Percentiles rank a stretch among this genome's conserved stretches.
Evolutionary conservation across 2,329 filamentous ascomycete species (phyloP).

Genomic region (Trichoderma koningiopsis): DNA sequence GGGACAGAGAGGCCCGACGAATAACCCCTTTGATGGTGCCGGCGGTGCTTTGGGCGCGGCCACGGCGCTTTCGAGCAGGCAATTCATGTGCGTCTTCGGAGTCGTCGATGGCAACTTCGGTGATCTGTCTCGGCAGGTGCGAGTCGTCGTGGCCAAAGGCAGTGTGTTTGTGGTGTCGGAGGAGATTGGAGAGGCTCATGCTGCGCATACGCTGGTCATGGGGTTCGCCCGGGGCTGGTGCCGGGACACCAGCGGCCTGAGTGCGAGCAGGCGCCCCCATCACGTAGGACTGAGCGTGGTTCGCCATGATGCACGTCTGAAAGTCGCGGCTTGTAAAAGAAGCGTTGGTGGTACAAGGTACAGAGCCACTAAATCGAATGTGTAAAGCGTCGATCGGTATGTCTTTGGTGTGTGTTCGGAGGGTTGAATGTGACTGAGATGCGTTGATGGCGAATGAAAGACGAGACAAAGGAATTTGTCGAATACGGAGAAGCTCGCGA

Average conservation of each 20-base stretch:
- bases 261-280: constrained; percentile 2
- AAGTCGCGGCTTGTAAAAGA: constrained; percentile 45
- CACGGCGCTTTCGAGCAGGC: constrained; percentile 30
- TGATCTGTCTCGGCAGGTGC: constrained; percentile 35
- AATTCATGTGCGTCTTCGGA: constrained; percentile 33
- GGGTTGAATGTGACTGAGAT: background rate
- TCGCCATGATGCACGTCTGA: constrained; percentile 43
- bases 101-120: constrained; percentile 41
- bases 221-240: constrained; percentile 29
- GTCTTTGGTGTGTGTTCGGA: background rate
- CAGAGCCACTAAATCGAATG: constrained; percentile 6
- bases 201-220: constrained; percentile 49
- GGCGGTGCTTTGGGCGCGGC: constrained; percentile 33
- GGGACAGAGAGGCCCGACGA: constrained; percentile 57
- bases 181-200: constrained; percentile 53
- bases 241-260: constrained; percentile 11
- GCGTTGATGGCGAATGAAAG: background rate
- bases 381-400: background rate
- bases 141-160: constrained; percentile 41
- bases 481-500: background rate
- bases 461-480: background rate
- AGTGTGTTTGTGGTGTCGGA: constrained; percentile 52
- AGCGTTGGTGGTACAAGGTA: constrained; percentile 37
- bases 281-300: constrained; percentile 30
- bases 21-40: constrained; percentile 53